Evolutionary conservation across 345 rosid species (phyloP).

Genomic region (Reutealis trisperma): DNA sequence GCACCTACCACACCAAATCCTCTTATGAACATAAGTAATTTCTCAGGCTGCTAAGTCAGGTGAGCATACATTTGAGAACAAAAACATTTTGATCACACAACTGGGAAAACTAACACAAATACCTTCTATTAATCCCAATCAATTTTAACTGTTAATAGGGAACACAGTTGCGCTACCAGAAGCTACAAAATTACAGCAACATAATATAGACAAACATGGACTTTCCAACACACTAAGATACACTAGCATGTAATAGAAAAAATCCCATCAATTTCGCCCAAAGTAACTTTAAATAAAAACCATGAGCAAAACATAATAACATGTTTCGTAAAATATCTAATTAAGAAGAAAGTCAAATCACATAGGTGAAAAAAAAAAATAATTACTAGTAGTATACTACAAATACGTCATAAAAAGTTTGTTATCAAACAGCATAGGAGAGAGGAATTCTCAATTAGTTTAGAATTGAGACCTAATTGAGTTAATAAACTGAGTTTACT

Average conservation of each 20-base stretch:
- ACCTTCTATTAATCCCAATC: background rate
- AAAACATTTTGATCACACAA: background rate
- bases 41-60: background rate
- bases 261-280: too few relatives aligned
- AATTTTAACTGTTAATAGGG: too few relatives aligned
- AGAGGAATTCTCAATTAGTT: too few relatives aligned
- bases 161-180: background rate
- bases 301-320: background rate
- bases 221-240: background rate
- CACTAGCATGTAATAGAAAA: background rate
- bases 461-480: too few relatives aligned
- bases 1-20: conserved; percentile 24
- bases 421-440: too few relatives aligned
- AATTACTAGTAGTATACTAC: too few relatives aligned
- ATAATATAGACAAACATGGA: background rate
- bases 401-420: too few relatives aligned
- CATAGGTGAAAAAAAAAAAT: too few relatives aligned
- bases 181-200: background rate
- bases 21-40: background rate
- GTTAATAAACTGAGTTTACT: too few relatives aligned
- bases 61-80: background rate
- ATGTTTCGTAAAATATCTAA: too few relatives aligned
- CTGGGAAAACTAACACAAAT: background rate
- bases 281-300: too few relatives aligned
- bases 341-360: too few relatives aligned